These are phyloP conservation scores for Hygrophorus russula DNA, from an alignment of 768 basidiomycete genomes.

Conservation along the genomic window DNA sequence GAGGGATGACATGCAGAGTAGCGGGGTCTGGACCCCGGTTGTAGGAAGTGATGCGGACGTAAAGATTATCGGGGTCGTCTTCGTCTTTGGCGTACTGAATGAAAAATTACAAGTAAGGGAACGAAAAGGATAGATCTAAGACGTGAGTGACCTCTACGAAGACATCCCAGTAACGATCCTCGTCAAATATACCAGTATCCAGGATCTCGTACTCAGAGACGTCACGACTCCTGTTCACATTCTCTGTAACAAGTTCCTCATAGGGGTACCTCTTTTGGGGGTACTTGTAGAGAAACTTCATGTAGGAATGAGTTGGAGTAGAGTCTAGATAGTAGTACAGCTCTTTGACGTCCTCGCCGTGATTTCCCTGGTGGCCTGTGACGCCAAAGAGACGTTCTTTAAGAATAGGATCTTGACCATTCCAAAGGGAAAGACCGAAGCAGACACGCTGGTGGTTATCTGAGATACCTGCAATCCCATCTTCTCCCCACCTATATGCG, in stretches of 20 bases:
- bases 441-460: conserved; percentile 96
- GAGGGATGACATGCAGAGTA: conserved; percentile 88
- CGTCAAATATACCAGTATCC: conserved; percentile 86
- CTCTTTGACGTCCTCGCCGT: conserved; percentile 99
- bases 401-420: conserved; percentile 85
- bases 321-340: conserved; percentile 98
- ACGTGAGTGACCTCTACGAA: conserved; percentile 70
- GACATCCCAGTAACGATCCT: conserved; percentile 95
- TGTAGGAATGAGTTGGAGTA: conserved; percentile 98
- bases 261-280: conserved; percentile 90
- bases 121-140: not conserved
- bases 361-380: conserved; percentile 95
- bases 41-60: conserved; percentile 90
- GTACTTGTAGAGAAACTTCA: conserved; percentile 99
- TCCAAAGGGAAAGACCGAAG: conserved; percentile 89
- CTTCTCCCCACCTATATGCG: conserved; percentile 98
- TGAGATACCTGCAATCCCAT: conserved; percentile 93
- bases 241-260: conserved; percentile 85
- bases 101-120: not conserved
- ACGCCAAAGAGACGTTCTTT: conserved; percentile 96
- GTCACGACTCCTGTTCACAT: conserved; percentile 68
- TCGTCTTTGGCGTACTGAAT: conserved; percentile 93
- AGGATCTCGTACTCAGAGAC: conserved; percentile 89
- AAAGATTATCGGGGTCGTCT: conserved; percentile 77
- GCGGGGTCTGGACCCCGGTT: conserved; percentile 95